Evolutionary conservation across 352 stramenopile genomes (phyloP), one percentile per base, ranked within the genome.

Genomic region (Phytophthora citrophthora): DNA sequence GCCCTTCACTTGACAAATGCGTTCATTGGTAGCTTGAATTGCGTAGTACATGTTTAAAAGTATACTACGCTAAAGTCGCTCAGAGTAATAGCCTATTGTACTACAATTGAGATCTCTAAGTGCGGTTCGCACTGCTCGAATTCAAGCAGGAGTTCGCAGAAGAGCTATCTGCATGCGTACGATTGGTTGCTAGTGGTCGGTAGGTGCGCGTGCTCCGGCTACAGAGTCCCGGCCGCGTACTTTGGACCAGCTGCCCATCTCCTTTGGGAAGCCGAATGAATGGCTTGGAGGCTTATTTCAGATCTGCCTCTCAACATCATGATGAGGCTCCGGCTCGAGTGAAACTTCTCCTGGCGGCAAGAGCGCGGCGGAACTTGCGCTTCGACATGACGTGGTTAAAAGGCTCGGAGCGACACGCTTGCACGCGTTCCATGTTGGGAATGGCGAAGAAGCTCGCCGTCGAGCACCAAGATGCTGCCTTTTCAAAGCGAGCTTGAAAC

Each of bases 341-440:
- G 61, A 77, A 77, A 51, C 41, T 77, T 77, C 69, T 77, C 52
- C 29, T 77, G 69, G 69, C 29, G 27, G 27, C 9, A 32, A 50
- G 39, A 45, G 44, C 27, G 48, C 24, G 36, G 47, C 40, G 27
- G 24, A 52, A 41, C 62, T 52, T 50, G 24, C 26, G 38, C 36
- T 45, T 51, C 23, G 38, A 18, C 39, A 34, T 16, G 16, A 32
- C 31, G 7, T 15, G 31, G 15, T 39, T 47, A 29, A 59, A 26
- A 53, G 27, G 15, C 29, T 60, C 24, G 6, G 32, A 27, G 36
- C 32, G 54, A 39, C 34, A 53, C 39, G 53, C 50, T 31, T 29
- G 27, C 58, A 50, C 51, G 39, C 58, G 36, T 27, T 18, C 24
- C n/a, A 15, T 15, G 31, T 29, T 11, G 51, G 50, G 52, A 60